Evolutionary conservation across 768 basidiomycete genomes (phyloP), one percentile per base, ranked within the genome.

Genomic region (Dentipellis sp.): DNA sequence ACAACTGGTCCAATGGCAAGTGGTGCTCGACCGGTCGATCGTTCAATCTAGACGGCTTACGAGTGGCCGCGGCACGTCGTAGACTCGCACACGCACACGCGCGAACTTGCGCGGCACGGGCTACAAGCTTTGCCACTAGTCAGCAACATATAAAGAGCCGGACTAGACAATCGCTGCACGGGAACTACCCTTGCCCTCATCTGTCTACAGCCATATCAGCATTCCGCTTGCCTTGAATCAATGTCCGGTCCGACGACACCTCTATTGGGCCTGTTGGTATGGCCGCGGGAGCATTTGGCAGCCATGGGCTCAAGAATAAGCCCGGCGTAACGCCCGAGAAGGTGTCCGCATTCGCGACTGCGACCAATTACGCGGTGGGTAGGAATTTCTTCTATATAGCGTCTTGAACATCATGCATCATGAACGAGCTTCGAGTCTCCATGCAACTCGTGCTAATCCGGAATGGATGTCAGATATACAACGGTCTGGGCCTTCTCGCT

Each of bases 261-360:
- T 50, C 29, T 50, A n/a, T 49, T 21, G 12, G 48, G n/a, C 14
- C 8, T 14, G 52, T 66, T 48, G 85, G 86, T 36, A 78, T 86
- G 61, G 58, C 80, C 23, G 66, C 79, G 29, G 84, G 83, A 8
- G 86, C 86, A 48, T 86, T 88, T 66, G 87, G 87, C 61, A 72
- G 82, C 10, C 87, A 89, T 66, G 80, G 70, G 10, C 73, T 89
- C 55, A 75, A 75, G 58, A 65, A 68, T n/a, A 67, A 72, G 46
- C 63, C 69, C 16, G 77, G 76, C 0, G 72, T 81, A 8, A 78
- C 81, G 8, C 51, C 74, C 10, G 82, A 81, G 19, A 72, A 74
- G 22, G 66, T 87, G 5, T 71, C 77, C 16, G 78, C 80, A n/a
- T 88, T 83, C 79, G 70, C 72, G 57, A 83, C 77, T 17, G 88